Evolutionary conservation across 73 alveolate genomes (phyloP).

Genomic region (Effrenium voratum): DNA sequence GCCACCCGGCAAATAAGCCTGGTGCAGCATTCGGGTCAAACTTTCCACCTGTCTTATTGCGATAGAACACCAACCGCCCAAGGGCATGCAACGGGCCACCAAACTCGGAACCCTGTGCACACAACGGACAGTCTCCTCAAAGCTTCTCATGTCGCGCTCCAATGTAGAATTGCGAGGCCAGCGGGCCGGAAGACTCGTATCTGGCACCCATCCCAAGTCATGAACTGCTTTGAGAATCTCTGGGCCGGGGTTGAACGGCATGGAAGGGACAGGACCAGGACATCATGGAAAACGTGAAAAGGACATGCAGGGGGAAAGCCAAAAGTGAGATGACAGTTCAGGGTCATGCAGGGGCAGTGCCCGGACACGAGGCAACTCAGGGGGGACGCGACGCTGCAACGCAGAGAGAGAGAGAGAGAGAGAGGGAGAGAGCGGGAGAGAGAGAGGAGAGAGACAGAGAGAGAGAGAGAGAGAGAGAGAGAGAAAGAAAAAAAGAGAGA

Average conservation of each 20-base stretch:
- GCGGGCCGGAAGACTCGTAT: not conserved
- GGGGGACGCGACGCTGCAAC: no score
- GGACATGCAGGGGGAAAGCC: no score
- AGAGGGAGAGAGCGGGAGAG: no score
- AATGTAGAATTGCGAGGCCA: not conserved
- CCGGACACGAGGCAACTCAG: no score
- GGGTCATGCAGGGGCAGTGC: no score
- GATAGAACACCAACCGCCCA: slow-evolving; percentile 5
- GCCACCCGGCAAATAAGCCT: slow-evolving; percentile 50
- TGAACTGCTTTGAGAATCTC: not conserved
- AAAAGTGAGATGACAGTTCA: no score
- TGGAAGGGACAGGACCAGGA: no score
- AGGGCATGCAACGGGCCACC: not conserved
- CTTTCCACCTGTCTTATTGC: not conserved
- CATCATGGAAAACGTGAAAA: no score
- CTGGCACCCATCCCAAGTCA: not conserved
- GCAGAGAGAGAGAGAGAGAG: no score
- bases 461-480: no score
- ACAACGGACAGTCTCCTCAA: not conserved
- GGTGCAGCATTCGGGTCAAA: slow-evolving; percentile 19
- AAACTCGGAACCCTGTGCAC: not conserved
- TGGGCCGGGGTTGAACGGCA: not conserved
- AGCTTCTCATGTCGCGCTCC: not conserved
- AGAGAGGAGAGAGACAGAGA: no score
- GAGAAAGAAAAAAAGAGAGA: no score